These are phyloP conservation scores for Penicillium sp. DNA, from an alignment of 2,329 filamentous ascomycete species.

Conservation along the genomic window DNA sequence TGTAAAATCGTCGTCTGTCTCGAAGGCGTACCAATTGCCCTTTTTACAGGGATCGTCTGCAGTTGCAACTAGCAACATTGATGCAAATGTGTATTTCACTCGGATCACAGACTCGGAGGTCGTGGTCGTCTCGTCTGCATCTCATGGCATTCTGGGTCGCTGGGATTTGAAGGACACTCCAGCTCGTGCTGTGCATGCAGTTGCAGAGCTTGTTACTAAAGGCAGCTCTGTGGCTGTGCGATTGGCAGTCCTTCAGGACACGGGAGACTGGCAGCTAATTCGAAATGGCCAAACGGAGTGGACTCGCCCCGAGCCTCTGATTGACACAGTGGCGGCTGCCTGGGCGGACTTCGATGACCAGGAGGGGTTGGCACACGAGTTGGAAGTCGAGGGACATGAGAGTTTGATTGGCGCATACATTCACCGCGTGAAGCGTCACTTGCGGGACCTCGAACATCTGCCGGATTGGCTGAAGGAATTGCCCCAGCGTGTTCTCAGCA, in stretches of 20 bases:
- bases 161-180: conserved; percentile 57
- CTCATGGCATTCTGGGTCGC: conserved; percentile 66
- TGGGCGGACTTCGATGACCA: conserved; percentile 72
- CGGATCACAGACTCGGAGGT: conserved; percentile 71
- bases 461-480: conserved; percentile 66
- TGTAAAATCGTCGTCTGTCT: conserved; percentile 60
- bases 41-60: conserved; percentile 63
- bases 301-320: conserved; percentile 74
- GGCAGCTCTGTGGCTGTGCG: conserved; percentile 68
- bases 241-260: conserved; percentile 60
- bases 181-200: conserved; percentile 57
- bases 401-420: conserved; percentile 76
- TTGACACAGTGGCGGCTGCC: conserved; percentile 69
- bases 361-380: conserved; percentile 68
- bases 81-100: conserved; percentile 82
- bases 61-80: conserved; percentile 70
- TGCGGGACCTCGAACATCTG: conserved; percentile 65
- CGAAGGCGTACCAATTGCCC: conserved; percentile 75
- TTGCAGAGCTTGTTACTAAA: conserved; percentile 77
- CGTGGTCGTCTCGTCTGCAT: conserved; percentile 66
- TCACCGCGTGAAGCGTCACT: conserved; percentile 76
- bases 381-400: conserved; percentile 80
- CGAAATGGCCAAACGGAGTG: conserved; percentile 76
- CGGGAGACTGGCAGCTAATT: conserved; percentile 73
- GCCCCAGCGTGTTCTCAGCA: conserved; percentile 61